These are phyloP conservation scores for Heliamphora exappendiculata DNA, from an alignment of 148 eudicot genomes.

Conservation along the genomic window DNA sequence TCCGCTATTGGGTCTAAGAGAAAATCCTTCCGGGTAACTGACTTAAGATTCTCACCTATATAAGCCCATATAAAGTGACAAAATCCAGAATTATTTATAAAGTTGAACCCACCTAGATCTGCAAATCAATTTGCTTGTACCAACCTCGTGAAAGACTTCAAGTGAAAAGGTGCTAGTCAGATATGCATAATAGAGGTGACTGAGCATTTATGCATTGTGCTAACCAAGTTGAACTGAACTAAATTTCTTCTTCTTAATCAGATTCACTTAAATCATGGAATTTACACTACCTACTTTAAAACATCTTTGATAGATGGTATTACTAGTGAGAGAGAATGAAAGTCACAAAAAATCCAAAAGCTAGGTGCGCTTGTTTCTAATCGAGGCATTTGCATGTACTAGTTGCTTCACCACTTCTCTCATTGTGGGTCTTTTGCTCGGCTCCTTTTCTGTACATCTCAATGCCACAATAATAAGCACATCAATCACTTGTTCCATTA, in stretches of 20 bases:
- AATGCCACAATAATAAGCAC: constrained; percentile 55
- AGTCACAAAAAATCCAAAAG: not conserved
- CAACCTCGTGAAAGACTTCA: no score
- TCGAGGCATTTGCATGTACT: constrained; percentile 23
- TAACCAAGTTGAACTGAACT: no score
- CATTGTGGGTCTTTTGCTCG: constrained; percentile 68
- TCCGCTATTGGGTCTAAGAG: no score
- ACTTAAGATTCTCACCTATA: no score
- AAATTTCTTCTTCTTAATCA: no score
- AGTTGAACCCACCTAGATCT: no score
- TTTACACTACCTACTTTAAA: not conserved
- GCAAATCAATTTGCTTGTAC: no score
- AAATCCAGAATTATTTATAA: no score
- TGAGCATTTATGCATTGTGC: no score
- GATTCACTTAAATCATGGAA: not conserved
- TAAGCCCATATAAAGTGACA: no score
- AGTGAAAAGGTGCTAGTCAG: not conserved
- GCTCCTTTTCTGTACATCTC: constrained; percentile 62
- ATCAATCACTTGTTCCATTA: constrained; percentile 52
- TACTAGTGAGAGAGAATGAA: not conserved
- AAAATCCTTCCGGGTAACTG: no score
- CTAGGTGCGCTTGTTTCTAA: constrained; percentile 15
- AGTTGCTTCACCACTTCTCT: constrained; percentile 68
- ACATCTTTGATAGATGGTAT: not conserved
- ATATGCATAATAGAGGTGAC: not conserved